These are phyloP conservation scores for Aureobasidium sp. DNA, from an alignment of 2,329 filamentous ascomycete genomes.

Conservation along the genomic window DNA sequence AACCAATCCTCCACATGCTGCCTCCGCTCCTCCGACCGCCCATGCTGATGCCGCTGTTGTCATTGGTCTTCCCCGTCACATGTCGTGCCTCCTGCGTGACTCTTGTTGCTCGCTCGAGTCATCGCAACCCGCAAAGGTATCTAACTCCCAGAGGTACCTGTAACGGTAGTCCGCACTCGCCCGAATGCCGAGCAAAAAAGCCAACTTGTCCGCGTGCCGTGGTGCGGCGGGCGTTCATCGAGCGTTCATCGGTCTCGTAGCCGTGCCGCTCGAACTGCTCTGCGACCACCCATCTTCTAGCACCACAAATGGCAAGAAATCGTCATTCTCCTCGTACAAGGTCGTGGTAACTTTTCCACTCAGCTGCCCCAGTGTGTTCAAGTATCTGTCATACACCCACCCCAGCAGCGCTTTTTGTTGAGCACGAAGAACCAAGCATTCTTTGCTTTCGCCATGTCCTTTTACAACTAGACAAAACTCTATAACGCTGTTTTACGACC, in stretches of 20 bases:
- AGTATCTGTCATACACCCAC: neutral
- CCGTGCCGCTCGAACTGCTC: slow-evolving; percentile 7
- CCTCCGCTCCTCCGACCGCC: neutral
- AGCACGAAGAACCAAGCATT: neutral
- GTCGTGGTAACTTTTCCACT: neutral
- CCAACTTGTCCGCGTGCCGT: neutral
- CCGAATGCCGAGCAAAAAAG: neutral
- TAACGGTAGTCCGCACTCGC: neutral
- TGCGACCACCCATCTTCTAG: neutral
- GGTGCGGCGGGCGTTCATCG: slow-evolving; percentile 5
- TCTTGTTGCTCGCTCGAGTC: neutral
- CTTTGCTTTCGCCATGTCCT: neutral
- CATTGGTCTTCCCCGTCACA: neutral
- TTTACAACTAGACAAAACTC: neutral
- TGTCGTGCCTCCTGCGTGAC: neutral
- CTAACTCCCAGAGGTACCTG: neutral
- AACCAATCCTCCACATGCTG: neutral
- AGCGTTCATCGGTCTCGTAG: neutral
- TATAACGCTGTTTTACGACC: neutral
- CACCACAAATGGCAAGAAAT: neutral
- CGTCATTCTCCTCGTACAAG: neutral
- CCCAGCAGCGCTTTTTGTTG: neutral
- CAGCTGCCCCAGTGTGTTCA: neutral
- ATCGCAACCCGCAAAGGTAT: neutral
- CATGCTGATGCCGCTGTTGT: neutral